Evolutionary conservation across 2,329 filamentous ascomycete species (phyloP).

Genomic region (Leptographium radiaticola): DNA sequence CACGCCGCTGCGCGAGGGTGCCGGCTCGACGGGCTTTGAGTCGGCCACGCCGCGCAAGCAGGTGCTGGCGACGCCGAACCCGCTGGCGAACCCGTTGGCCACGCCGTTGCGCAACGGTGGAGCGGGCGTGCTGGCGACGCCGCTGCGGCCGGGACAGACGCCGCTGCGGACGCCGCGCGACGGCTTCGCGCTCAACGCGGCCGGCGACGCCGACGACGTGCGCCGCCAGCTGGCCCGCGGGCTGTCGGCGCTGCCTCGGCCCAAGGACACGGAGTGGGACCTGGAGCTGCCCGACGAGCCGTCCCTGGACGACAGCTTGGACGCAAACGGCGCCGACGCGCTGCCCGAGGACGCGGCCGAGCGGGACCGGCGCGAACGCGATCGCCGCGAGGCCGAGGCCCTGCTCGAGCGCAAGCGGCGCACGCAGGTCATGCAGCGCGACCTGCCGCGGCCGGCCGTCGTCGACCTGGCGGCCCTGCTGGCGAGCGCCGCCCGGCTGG

Average conservation of each 20-base stretch:
- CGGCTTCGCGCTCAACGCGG: slow-evolving; percentile 65
- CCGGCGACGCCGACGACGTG: slow-evolving; percentile 16
- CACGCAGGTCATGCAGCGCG: slow-evolving; percentile 81
- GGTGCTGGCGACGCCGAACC: slow-evolving; percentile 81
- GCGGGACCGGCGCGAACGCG: slow-evolving; percentile 64
- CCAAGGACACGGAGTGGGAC: slow-evolving; percentile 90
- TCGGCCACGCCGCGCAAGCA: slow-evolving; percentile 71
- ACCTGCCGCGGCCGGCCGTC: slow-evolving; percentile 61
- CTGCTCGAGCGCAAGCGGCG: slow-evolving; percentile 66
- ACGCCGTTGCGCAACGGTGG: slow-evolving; percentile 82
- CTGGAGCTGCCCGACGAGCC: slow-evolving; percentile 81
- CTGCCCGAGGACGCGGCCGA: slow-evolving; percentile 53
- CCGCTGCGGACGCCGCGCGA: slow-evolving; percentile 67
- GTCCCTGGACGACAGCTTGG: slow-evolving; percentile 48
- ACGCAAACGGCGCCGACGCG: slow-evolving; percentile 29
- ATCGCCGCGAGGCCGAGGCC: slow-evolving; percentile 55
- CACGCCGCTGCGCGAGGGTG: slow-evolving; percentile 70
- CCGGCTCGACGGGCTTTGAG: slow-evolving; percentile 76
- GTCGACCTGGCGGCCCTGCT: slow-evolving; percentile 61
- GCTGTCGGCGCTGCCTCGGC: slow-evolving; percentile 76
- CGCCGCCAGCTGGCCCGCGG: slow-evolving; percentile 57
- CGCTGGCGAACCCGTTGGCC: no score
- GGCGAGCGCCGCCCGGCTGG: slow-evolving; percentile 43
- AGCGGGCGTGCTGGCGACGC: slow-evolving; percentile 25
- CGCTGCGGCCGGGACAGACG: slow-evolving; percentile 48